A percentile compares a stretch with the other conserved stretches of the same genome.
phyloP scores from a whole-genome alignment of 805 yeast genomes.

The Zygosaccharomyces kombuchaensis region DNA sequence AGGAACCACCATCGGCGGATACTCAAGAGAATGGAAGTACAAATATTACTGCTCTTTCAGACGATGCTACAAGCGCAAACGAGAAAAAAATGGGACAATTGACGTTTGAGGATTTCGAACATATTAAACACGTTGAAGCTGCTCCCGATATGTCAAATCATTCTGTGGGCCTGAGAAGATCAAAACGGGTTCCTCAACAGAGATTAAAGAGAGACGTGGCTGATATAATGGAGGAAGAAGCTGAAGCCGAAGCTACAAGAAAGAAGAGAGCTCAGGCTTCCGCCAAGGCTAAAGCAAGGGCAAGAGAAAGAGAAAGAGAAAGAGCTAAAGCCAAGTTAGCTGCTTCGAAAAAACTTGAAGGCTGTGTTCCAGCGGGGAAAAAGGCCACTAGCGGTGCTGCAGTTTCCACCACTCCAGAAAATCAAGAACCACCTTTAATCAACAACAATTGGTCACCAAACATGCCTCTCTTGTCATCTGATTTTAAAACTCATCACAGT shows the following conservation, averaged over 20 bases:
- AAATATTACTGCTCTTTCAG: slow-evolving; percentile 2
- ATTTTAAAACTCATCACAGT: slow-evolving; percentile 17
- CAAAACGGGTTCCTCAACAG: slow-evolving; percentile 24
- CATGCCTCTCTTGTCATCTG: slow-evolving; percentile 23
- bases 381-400: neutral
- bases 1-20: slow-evolving; percentile 13
- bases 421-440: slow-evolving; percentile 22
- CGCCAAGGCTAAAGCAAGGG: slow-evolving; percentile 13
- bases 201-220: slow-evolving; percentile 17
- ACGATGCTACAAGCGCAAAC: slow-evolving; percentile 2
- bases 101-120: slow-evolving; percentile 30
- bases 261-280: slow-evolving; percentile 11
- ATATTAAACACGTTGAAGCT: slow-evolving; percentile 20
- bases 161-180: slow-evolving; percentile 22
- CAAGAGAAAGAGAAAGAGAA: slow-evolving; percentile 13
- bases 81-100: slow-evolving; percentile 23
- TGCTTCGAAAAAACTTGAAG: slow-evolving; percentile 6
- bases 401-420: slow-evolving; percentile 9
- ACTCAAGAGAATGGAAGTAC: slow-evolving; percentile 4
- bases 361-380: neutral
- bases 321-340: slow-evolving; percentile 9
- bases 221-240: slow-evolving; percentile 17
- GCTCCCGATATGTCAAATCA: slow-evolving; percentile 13
- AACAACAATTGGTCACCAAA: slow-evolving; percentile 29
- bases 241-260: slow-evolving; percentile 13